Base-by-base conservation (phyloP, 2,329 filamentous ascomycete species). In the Tolypocladium album region DNA sequence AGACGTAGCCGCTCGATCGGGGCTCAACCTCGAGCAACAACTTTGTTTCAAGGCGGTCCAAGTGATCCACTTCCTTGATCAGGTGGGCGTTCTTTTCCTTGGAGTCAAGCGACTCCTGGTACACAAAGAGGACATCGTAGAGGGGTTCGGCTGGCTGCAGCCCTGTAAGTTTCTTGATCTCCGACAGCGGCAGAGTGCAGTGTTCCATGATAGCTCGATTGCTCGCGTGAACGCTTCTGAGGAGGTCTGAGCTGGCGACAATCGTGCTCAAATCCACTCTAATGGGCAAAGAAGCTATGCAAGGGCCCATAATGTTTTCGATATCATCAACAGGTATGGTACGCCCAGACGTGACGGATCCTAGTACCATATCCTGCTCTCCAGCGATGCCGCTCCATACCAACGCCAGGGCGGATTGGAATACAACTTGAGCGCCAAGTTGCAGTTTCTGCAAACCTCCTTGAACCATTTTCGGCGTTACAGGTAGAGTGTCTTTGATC, bases 101-200 rank as follows among this genome's bases (percentile, higher is more conserved):
- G 3, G 50, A 45, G 12, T 65, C 64, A 1, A 88, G 75, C 0
- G 87, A 88, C 68, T 96, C 88, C 66, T 97, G 92, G 79, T 92
- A 97, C 0, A 92, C 86, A 66, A 96, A 87, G 0, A 96, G 76
- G 0, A 87, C 81, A 65, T 96, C 89, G 65, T 93, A 96, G 0
- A 96, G 72, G 1, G 74, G 73, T 45, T 83, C 79, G 0, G 80
- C 76, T 0, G 84, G 77, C 36, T 79, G 74, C 0, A 88, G 62
- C 0, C 79, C 81, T 3, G 80, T 82, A 1, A 81, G 72, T 64
- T 82, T 84, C 67, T 85, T 87, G 64, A 96, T 89, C 2, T 91
- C 84, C 0, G 83, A 75, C 2, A 95, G 77, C 0, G 90, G 80
- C 7, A 92, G 67, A 1, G 76, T 76, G 27, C 82, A 82, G 68